phyloP scores from a whole-genome alignment of 1,284 basidiomycete genomes.

The Leucoagaricus sp. region DNA sequence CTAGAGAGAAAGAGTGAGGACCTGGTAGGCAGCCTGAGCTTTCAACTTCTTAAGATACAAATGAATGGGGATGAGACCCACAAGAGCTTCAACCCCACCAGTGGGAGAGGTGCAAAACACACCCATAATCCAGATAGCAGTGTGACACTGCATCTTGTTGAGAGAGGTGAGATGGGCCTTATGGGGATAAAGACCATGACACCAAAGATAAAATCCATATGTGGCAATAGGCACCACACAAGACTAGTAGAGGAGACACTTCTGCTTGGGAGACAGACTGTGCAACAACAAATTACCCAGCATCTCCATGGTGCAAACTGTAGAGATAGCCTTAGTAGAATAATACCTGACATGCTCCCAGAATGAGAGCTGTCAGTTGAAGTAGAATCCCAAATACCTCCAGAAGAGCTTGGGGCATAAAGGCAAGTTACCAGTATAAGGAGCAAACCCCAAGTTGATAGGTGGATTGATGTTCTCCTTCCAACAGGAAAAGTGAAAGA shows the following conservation, averaged over 20 bases:
- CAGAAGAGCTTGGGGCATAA: constrained; percentile 5
- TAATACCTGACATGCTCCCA: constrained; percentile 17
- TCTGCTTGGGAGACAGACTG: constrained; percentile 2
- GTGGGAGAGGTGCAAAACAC: neutral
- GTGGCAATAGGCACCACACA: constrained; percentile 12
- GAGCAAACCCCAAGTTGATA: constrained; percentile 17
- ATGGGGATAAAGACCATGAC: neutral
- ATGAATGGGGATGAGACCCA: neutral
- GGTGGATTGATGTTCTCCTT: neutral
- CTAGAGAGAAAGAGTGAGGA: no score
- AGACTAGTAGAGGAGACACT: constrained; percentile 4
- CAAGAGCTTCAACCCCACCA: neutral
- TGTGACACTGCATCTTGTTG: neutral
- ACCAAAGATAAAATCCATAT: constrained; percentile 10
- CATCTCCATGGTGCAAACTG: constrained; percentile 8
- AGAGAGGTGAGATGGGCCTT: neutral
- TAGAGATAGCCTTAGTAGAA: constrained; percentile 16
- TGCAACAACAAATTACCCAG: constrained; percentile 5
- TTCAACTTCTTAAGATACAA: no score
- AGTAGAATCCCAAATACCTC: constrained; percentile 15
- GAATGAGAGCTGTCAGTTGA: constrained; percentile 13
- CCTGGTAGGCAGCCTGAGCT: no score
- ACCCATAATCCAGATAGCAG: neutral
- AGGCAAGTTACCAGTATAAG: constrained; percentile 7
- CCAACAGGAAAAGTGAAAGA: constrained; percentile 13